These are phyloP conservation scores for Physcomitrellopsis africana DNA, from an alignment of 225 moss, liverwort and hornwort genomes.

Conservation along the genomic window DNA sequence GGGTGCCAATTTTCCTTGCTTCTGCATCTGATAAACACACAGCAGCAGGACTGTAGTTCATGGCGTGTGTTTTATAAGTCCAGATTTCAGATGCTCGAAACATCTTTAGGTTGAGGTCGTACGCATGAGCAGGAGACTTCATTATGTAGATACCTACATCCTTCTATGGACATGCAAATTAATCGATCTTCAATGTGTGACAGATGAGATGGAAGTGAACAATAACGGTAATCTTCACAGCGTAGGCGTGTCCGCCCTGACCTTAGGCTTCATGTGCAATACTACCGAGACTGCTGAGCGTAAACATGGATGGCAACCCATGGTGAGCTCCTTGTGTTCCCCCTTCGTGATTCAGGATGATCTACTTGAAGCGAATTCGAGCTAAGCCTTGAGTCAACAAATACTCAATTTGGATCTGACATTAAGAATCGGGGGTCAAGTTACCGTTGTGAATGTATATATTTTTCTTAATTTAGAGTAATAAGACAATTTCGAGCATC, in stretches of 20 bases:
- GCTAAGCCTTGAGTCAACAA: not conserved
- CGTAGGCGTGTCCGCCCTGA: conserved; percentile 52
- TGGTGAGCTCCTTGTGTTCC: conserved; percentile 46
- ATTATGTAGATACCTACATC: not conserved
- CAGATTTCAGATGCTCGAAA: not conserved
- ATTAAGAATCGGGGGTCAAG: not conserved
- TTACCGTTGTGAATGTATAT: not conserved
- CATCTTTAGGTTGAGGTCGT: not conserved
- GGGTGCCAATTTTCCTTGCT: not conserved
- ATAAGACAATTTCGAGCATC: not conserved
- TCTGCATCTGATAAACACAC: not conserved
- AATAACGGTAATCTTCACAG: conserved; percentile 47
- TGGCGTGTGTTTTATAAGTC: not conserved
- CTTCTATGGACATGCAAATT: not conserved
- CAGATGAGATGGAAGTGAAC: conserved; percentile 75
- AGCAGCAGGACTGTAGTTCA: not conserved
- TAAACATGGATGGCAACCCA: conserved; percentile 65
- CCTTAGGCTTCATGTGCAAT: conserved; percentile 53
- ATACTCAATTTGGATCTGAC: not conserved
- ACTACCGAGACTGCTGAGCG: conserved; percentile 57
- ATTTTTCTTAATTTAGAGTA: not conserved
- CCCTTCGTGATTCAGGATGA: not conserved
- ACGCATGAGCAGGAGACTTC: not conserved
- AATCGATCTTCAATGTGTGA: conserved; percentile 8
- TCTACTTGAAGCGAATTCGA: not conserved